Percentiles rank a stretch among this genome's conserved stretches.
Evolutionary conservation across 2,329 filamentous ascomycete genomes (phyloP).

Genomic region (Mariannaea elegans): DNA sequence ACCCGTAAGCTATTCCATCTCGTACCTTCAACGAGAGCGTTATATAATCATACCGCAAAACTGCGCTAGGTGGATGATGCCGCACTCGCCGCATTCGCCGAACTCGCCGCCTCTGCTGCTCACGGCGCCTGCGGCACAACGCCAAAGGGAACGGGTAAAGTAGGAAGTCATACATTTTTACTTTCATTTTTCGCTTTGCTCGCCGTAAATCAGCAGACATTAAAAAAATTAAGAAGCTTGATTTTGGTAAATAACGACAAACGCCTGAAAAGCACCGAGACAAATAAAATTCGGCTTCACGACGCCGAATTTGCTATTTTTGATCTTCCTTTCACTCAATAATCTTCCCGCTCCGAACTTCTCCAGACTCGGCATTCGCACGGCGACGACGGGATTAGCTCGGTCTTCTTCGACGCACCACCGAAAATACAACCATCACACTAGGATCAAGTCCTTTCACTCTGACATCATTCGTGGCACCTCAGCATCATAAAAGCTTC

Average conservation of each 20-base stretch:
- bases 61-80: slow-evolving; percentile 20
- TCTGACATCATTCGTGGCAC: slow-evolving; percentile 14
- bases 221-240: no score
- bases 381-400: slow-evolving; percentile 41
- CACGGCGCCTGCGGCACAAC: slow-evolving; percentile 26
- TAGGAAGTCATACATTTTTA: slow-evolving; percentile 11
- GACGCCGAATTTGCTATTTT: not conserved
- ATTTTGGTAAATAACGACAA: no score
- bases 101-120: slow-evolving; percentile 3
- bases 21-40: not conserved
- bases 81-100: slow-evolving; percentile 22
- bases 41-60: slow-evolving; percentile 6
- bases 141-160: slow-evolving; percentile 4
- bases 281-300: not conserved
- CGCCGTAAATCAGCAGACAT: slow-evolving; percentile 6
- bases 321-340: not conserved
- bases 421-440: slow-evolving; percentile 24
- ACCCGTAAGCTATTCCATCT: no score
- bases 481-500: slow-evolving; percentile 14
- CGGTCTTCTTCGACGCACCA: slow-evolving; percentile 37
- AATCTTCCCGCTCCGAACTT: not conserved
- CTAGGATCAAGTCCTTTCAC: slow-evolving; percentile 33
- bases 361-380: slow-evolving; percentile 24
- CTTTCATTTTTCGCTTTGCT: not conserved
- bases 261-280: not conserved